These are phyloP conservation scores for Oryza meyeriana DNA, from an alignment of 176 grass and related monocot genomes.

Conservation along the genomic window DNA sequence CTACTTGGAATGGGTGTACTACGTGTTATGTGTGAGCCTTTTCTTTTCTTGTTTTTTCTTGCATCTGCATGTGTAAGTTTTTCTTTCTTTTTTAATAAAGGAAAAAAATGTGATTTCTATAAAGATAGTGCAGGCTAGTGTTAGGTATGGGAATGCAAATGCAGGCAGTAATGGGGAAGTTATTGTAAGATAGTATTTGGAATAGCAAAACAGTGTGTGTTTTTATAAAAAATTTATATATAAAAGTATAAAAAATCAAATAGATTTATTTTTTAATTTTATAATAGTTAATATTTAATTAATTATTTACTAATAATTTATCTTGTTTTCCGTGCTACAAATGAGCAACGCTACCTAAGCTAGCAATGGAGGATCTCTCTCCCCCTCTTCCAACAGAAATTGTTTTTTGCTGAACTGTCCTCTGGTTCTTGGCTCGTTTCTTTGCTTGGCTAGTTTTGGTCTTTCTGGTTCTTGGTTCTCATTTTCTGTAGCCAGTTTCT, in stretches of 20 bases:
- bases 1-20: too few relatives aligned
- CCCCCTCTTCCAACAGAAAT: not conserved
- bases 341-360: too few relatives aligned
- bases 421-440: too few relatives aligned
- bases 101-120: not conserved
- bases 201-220: too few relatives aligned
- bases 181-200: too few relatives aligned
- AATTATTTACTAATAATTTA: too few relatives aligned
- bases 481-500: not conserved
- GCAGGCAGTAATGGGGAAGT: slow-evolving; percentile 15
- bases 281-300: too few relatives aligned
- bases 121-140: not conserved
- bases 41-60: not conserved
- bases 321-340: too few relatives aligned
- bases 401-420: not conserved
- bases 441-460: not conserved
- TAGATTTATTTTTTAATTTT: too few relatives aligned
- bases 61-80: not conserved
- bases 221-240: too few relatives aligned
- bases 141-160: slow-evolving; percentile 15
- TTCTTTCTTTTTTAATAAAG: not conserved
- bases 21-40: not conserved
- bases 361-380: not conserved
- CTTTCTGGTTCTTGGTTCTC: not conserved
- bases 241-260: too few relatives aligned